Conservation (phyloP, 73 alveolate genomes). For the Paramecium sonneborni region DNA sequence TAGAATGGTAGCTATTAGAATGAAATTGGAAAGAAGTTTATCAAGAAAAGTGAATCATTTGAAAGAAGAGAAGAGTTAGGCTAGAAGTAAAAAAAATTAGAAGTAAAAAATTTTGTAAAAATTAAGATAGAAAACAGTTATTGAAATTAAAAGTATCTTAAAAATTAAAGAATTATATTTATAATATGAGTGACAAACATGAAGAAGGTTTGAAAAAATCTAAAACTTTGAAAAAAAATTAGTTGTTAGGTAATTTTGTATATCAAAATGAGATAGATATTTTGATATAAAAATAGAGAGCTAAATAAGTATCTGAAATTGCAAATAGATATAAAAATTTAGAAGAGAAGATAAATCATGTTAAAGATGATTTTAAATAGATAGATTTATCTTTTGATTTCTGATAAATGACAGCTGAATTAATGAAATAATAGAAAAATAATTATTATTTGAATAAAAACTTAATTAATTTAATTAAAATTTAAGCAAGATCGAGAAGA, state of each 20-base stretch:
- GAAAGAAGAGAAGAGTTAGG: neutral
- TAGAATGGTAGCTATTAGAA: neutral
- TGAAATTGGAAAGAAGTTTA: neutral
- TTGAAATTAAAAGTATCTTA: neutral
- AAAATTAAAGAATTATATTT: neutral
- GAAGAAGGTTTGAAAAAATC: neutral
- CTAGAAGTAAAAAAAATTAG: neutral
- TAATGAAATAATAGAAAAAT: neutral
- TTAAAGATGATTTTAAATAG: neutral
- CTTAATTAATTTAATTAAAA: neutral
- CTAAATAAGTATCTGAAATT: neutral
- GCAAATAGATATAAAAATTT: neutral
- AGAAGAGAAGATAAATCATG: neutral
- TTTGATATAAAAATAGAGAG: neutral
- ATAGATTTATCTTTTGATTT: neutral
- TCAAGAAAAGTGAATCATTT: neutral
- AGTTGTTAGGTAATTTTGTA: neutral
- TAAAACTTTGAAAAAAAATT: neutral
- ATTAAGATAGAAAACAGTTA: neutral
- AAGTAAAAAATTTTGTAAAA: neutral
- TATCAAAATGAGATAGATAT: neutral
- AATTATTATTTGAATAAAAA: neutral
- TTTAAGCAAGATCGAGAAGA: neutral
- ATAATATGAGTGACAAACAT: neutral
- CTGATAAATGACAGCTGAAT: slow-evolving; percentile 2